Base-by-base conservation (phyloP, 2,329 filamentous ascomycete genomes). In the Lasiodiplodia gonubiensis region DNA sequence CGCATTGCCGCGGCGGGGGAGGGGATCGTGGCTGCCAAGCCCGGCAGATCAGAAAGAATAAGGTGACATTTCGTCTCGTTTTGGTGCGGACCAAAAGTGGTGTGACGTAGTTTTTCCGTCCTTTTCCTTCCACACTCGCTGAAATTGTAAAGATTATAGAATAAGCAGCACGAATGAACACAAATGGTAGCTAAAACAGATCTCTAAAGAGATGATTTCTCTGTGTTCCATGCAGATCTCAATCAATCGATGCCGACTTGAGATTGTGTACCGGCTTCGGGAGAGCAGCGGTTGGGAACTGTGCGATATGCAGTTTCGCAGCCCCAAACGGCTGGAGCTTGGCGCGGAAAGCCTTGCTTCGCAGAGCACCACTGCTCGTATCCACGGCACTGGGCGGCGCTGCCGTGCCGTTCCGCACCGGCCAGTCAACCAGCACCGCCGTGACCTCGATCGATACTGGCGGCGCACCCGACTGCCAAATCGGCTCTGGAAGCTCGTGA, bases 391-490 rank as follows among this genome's bases (percentile, higher is more conserved):
- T 33, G 4, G 61, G 49, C 5, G 42, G 33, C 6, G 49, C 61
- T 12, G 61, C 61, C 35, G 61, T 64, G 8, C 61, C 61, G 16
- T 46, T 54, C 48, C n/a, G n/a, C 11, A 64, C 33, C 33, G 61
- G 61, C 61, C 61, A 64, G 1, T 33, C 23, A 4, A 64, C 30
- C 8, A 7, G 1, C 21, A 64, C 49, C 21, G 33, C 61, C 11
- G 30, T 42, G 8, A 54, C 61, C 21, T 64, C 61, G 35, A 64
- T 23, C 23, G 8, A 30, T 5, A 54, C 51, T 1, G 48, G 61
- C 33, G 61, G 39, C 23, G 61, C 27, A 6, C 25, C 35, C 10
- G 14, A 2, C 21, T 12, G 21, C 61, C 61, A 64, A 16, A 53
- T 18, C 3, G 33, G 48, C 5, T 25, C 18, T 2, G 35, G 35